These are phyloP conservation scores for Fomitopsis betulina DNA, from an alignment of 1,284 basidiomycete species.

Conservation along the genomic window DNA sequence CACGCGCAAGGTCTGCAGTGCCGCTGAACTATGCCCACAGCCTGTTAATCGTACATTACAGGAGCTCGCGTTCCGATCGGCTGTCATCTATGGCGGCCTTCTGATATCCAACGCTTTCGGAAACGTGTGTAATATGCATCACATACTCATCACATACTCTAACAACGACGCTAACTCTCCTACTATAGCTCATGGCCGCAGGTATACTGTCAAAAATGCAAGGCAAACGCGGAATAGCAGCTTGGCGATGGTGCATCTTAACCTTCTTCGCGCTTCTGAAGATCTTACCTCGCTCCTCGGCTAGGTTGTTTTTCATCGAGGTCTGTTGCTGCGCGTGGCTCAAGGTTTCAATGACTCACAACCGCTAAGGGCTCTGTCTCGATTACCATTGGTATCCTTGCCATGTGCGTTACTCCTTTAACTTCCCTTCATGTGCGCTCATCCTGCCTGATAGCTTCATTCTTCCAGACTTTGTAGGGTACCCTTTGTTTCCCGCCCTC, in stretches of 20 bases:
- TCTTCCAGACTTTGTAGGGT: slow-evolving; percentile 48
- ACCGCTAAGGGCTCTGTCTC: slow-evolving; percentile 49
- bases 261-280: background rate
- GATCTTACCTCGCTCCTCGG: background rate
- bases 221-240: slow-evolving; percentile 58
- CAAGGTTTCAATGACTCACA: background rate
- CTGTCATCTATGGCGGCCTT: slow-evolving; percentile 63
- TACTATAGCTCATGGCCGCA: slow-evolving; percentile 54
- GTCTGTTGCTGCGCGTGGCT: slow-evolving; percentile 25
- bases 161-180: background rate
- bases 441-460: slow-evolving; percentile 20
- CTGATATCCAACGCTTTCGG: slow-evolving; percentile 80
- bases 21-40: background rate
- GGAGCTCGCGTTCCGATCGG: slow-evolving; percentile 67
- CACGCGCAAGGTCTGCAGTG: slow-evolving; percentile 45
- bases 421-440: background rate
- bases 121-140: slow-evolving; percentile 37
- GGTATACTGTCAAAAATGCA: slow-evolving; percentile 70
- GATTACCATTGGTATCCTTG: slow-evolving; percentile 48
- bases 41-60: slow-evolving; percentile 18
- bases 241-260: slow-evolving; percentile 59
- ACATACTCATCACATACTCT: too few relatives aligned
- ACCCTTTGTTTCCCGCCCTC: too few relatives aligned
- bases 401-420: slow-evolving; percentile 37
- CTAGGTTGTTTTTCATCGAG: slow-evolving; percentile 60